Evolutionary conservation across 495 filamentous ascomycete species (phyloP).

Genomic region (Xylaria flabelliformis): DNA sequence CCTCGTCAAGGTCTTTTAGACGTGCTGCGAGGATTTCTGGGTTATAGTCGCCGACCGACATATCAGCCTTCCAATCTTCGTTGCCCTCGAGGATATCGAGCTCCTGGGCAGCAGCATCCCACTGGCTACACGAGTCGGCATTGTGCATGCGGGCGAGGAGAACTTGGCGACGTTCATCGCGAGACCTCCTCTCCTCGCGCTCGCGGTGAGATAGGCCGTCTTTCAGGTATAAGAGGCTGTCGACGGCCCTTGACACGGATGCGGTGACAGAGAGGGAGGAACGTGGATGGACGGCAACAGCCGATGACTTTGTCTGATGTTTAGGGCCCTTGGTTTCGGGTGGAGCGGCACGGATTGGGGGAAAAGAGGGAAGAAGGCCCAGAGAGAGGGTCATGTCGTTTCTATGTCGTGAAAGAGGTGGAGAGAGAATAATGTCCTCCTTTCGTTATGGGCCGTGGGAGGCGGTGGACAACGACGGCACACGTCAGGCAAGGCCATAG

Average conservation of each 20-base stretch:
- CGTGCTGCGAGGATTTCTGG: conserved; percentile 69
- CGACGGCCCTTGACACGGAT: conserved; percentile 31
- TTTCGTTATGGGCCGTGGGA: not conserved
- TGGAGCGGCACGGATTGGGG: conserved; percentile 26
- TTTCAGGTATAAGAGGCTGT: conserved; percentile 36
- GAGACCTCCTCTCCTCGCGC: conserved; percentile 53
- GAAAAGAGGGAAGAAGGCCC: conserved; percentile 28
- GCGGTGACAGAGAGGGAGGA: conserved; percentile 7
- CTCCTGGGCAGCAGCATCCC: conserved; percentile 73
- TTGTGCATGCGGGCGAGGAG: conserved; percentile 67
- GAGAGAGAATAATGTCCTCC: not conserved
- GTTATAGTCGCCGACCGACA: conserved; percentile 67
- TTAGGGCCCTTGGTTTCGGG: conserved; percentile 1
- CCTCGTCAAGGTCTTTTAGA: conserved; percentile 75
- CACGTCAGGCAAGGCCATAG: conserved; percentile 19
- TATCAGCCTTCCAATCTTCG: conserved; percentile 76
- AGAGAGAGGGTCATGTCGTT: conserved; percentile 38
- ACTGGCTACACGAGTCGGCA: conserved; percentile 68
- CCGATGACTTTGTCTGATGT: not conserved
- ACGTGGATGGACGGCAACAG: not conserved
- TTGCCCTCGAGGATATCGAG: conserved; percentile 83
- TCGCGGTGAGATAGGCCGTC: conserved; percentile 65
- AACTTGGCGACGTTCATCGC: conserved; percentile 67
- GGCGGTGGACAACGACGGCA: conserved; percentile 28
- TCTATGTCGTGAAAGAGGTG: not conserved